Conservation (phyloP, 805 yeast genomes). For the Candida caryicola region DNA sequence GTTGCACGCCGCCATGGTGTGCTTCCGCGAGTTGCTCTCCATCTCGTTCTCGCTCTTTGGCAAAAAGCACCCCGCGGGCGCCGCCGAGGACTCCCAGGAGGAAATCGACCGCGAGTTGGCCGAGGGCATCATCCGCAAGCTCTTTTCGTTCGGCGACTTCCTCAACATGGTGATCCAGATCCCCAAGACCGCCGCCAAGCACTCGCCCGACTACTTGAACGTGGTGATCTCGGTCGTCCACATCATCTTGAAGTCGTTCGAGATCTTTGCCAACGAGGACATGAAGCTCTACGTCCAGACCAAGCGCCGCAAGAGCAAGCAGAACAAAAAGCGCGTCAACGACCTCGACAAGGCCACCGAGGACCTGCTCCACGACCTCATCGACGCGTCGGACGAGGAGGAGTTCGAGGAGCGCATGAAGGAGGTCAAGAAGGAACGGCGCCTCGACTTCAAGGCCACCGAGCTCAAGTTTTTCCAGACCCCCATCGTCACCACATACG, state of each 20-base stretch:
- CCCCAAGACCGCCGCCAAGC: conserved; percentile 62
- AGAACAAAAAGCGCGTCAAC: conserved; percentile 20
- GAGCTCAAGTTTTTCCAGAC: conserved; percentile 54
- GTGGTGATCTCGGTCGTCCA: conserved; percentile 65
- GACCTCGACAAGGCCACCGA: conserved; percentile 25
- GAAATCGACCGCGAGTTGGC: conserved; percentile 42
- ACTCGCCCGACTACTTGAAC: conserved; percentile 59
- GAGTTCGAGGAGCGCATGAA: conserved; percentile 29
- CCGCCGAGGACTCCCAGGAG: conserved; percentile 45
- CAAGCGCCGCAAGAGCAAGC: conserved; percentile 35
- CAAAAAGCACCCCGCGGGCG: conserved; percentile 24
- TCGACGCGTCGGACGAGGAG: conserved; percentile 31
- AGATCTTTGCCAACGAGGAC: conserved; percentile 59
- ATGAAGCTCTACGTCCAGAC: conserved; percentile 47
- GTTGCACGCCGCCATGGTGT: conserved; percentile 65
- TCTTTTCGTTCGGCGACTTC: conserved; percentile 67
- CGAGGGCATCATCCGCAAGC: conserved; percentile 57
- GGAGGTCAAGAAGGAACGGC: conserved; percentile 43
- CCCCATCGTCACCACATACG: conserved; percentile 61
- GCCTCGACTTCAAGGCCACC: conserved; percentile 40
- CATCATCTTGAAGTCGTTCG: conserved; percentile 63
- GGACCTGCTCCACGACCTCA: conserved; percentile 23
- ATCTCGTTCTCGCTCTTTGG: conserved; percentile 44
- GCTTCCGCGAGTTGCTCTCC: conserved; percentile 61
- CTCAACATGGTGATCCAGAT: conserved; percentile 54